Conservation (phyloP, 2,329 filamentous ascomycete genomes). For the Capronia epimyces region DNA sequence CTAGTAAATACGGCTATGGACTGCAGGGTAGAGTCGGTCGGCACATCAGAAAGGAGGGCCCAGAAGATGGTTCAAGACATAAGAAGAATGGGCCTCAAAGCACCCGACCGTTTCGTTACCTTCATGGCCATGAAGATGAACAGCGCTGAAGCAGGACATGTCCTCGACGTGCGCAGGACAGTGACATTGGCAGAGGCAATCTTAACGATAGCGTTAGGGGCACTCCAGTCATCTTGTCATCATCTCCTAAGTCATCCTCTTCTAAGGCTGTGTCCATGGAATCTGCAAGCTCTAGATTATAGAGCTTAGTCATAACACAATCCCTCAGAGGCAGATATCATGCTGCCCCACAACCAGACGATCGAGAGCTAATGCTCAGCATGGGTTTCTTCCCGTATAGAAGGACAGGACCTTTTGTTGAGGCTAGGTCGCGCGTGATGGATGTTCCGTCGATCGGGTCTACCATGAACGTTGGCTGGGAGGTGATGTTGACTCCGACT, state of each 20-base stretch:
- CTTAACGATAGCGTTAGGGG: slow-evolving; percentile 1
- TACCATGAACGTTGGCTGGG: no score
- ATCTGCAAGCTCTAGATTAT: slow-evolving; percentile 3
- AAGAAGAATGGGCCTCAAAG: background rate
- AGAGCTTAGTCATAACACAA: slow-evolving; percentile 2
- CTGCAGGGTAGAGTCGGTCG: background rate
- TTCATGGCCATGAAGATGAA: slow-evolving; percentile 1
- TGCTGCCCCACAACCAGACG: background rate
- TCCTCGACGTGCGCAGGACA: background rate
- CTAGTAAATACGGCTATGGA: background rate
- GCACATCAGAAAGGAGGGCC: background rate
- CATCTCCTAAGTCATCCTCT: no score
- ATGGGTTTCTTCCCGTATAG: no score
- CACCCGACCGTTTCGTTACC: background rate
- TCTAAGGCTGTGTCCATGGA: slow-evolving; percentile 1
- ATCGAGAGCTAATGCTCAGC: background rate
- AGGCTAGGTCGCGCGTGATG: no score
- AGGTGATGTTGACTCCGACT: no score
- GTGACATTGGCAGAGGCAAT: slow-evolving; percentile 5
- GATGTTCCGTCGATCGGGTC: no score
- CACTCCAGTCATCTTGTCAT: background rate
- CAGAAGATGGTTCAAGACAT: background rate
- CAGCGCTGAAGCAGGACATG: background rate
- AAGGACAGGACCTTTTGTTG: no score
- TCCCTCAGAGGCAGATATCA: slow-evolving; percentile 1